Percentiles rank a stretch among this genome's conserved stretches.
Evolutionary conservation across 345 rosid genomes (phyloP).

Genomic region (Clarkia xantiana): DNA sequence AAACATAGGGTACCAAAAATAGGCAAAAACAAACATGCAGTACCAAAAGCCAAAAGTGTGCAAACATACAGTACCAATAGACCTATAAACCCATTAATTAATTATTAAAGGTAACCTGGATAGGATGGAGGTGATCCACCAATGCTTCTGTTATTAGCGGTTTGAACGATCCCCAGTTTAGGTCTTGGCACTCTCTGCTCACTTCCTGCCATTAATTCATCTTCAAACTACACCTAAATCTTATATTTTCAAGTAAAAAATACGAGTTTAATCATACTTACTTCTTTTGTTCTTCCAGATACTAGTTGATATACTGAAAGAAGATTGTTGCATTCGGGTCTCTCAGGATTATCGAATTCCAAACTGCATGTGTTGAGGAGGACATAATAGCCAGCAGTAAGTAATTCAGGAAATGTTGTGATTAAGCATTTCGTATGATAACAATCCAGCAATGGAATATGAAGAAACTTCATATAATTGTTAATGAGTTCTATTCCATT

Average conservation of each 20-base stretch:
- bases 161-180: constrained; percentile 82
- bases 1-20: no score
- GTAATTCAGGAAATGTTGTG: neutral
- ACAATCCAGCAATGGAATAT: no score
- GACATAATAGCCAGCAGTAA: neutral
- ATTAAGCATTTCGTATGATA: no score
- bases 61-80: no score
- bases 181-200: constrained; percentile 49
- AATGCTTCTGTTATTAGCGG: constrained; percentile 53
- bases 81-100: no score
- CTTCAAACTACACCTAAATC: neutral
- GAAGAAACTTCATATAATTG: no score
- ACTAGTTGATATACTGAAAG: constrained; percentile 74
- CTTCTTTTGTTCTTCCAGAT: constrained; percentile 80
- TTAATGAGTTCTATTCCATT: no score
- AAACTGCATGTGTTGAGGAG: constrained; percentile 30
- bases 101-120: no score
- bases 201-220: constrained; percentile 43
- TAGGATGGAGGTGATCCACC: constrained; percentile 75
- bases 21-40: no score
- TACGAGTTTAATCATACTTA: constrained; percentile 9
- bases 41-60: no score
- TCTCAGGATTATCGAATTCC: constrained; percentile 82
- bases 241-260: neutral
- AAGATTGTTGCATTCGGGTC: constrained; percentile 91